Base-by-base conservation (phyloP, 139 green algal genomes). In the Zygnema circumcarinatum region DNA sequence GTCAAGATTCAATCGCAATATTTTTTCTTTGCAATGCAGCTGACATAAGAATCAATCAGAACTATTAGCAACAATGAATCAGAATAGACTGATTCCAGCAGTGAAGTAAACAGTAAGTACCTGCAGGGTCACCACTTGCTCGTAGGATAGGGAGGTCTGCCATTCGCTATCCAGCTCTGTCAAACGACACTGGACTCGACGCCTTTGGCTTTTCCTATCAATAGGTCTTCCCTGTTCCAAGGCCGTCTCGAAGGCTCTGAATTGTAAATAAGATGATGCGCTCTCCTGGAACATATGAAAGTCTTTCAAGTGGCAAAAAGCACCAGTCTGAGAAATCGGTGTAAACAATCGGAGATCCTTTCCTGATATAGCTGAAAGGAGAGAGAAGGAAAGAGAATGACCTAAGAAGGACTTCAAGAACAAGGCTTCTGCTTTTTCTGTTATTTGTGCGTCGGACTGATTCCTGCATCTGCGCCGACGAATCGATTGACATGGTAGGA, bases 101-200 rank as follows among this genome's bases (percentile, higher is more conserved):
- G n/a, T n/a, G n/a, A n/a, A n/a, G n/a, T n/a, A n/a, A n/a, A n/a
- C n/a, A n/a, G n/a, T n/a, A n/a, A n/a, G 47, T 62, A 78, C 69
- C 69, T 78, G 69, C 7, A 78, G 69, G 11, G 35, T 39, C 69
- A 78, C 69, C 3, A 40, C 36, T 11, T 78, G 69, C 69, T 78
- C 69, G 69, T 78, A 78, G 7, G 69, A 53, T 42, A 78, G 11
- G 3, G 69, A 78, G 7, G 69, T 78, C 11, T 42, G 3, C 69
- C 69, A 78, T 42, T 78, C 16, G 7, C 35, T 41, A 42, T 78
- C 69, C 35, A 78, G 11, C 11, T 11, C 69, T 39, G 69, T 42
- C 16, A 41, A 62, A 62, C 7, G 7, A 62, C 47, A 62, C 16
- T 7, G 16, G 16, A 62, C 47, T n/a, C n/a, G n/a, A n/a, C 47